Evolutionary conservation across 257 asterid species (phyloP), one percentile per base, ranked within the genome.

Genomic region (Vinca minor): DNA sequence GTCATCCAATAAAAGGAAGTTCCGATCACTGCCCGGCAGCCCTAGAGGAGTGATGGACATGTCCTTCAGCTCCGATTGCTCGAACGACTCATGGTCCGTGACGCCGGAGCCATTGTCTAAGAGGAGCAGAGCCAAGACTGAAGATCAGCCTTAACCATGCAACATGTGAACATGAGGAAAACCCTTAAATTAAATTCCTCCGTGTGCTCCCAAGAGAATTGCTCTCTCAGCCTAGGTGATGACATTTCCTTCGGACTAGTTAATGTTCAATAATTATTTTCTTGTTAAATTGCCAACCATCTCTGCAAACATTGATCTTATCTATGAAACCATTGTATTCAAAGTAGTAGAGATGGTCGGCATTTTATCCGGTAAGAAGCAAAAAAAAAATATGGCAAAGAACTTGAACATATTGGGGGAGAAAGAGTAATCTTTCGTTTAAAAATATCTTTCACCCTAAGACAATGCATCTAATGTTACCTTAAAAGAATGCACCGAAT

Each of bases 31-130:
- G 48, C 87, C 87, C 5, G 84, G 73, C n/a, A 90, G 95, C 74
- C 95, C 96, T 31, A 87, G 74, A 78, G 97, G 88, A 44, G 87
- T 87, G 17, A 71, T 80, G 80, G 89, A 84, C 59, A 62, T 78
- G 47, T 77, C 89, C 64, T 82, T 82, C 73, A 82, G 89, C 76
- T 78, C 80, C 38, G 87, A 77, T 15, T 73, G 68, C 69, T 78
- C 87, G 31, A 64, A 67, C 48, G 87, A n/a, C n/a, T 82, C 85
- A 14, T 81, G 90, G 81, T 45, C 80, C 54, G 76, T 71, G 49
- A 63, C 78, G 8, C 96, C 96, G 31, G 78, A 80, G 82, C 94
- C 85, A 26, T 38, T 72, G 66, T 61, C 81, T 63, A 90, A 90
- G 83, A 85, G 77, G 79, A 59, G 63, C 68, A 81, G 79, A 76